phyloP scores from a whole-genome alignment of 371 early-diverging fungal genomes.

The Mucor saturninus region DNA sequence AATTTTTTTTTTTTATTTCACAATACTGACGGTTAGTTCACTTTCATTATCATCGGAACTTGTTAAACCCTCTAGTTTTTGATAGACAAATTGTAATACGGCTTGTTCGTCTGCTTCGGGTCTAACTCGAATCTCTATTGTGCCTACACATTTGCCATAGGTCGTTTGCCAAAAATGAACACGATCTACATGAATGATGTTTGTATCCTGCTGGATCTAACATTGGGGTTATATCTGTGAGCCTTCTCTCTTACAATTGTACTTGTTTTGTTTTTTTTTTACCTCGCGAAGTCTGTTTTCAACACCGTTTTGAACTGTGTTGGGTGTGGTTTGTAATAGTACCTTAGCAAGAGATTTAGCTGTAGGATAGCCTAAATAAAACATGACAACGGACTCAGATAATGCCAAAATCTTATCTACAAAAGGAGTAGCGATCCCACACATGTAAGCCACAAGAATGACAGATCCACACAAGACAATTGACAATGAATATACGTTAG shows the following conservation, averaged over 20 bases:
- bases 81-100: constrained; percentile 54
- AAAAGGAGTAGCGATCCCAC: constrained; percentile 34
- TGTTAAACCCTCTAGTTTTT: constrained; percentile 56
- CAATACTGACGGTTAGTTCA: constrained; percentile 59
- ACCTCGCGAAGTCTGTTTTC: constrained; percentile 48
- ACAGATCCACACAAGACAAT: constrained; percentile 38
- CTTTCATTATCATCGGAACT: constrained; percentile 40
- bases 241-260: constrained; percentile 1
- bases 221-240: not conserved
- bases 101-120: constrained; percentile 63
- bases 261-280: constrained; percentile 10
- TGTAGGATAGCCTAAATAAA: constrained; percentile 51
- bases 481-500: constrained; percentile 42
- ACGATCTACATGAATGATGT: constrained; percentile 51
- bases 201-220: constrained; percentile 52
- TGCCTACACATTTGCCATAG: constrained; percentile 63
- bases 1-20: constrained; percentile 27
- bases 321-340: constrained; percentile 49
- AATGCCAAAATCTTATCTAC: constrained; percentile 61
- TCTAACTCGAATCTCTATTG: constrained; percentile 52
- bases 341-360: constrained; percentile 46
- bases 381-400: constrained; percentile 59
- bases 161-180: constrained; percentile 73
- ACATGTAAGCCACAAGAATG: constrained; percentile 28
- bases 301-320: constrained; percentile 37